phyloP scores from a whole-genome alignment of 2,329 filamentous ascomycete species.

The Penicillium sp. region DNA sequence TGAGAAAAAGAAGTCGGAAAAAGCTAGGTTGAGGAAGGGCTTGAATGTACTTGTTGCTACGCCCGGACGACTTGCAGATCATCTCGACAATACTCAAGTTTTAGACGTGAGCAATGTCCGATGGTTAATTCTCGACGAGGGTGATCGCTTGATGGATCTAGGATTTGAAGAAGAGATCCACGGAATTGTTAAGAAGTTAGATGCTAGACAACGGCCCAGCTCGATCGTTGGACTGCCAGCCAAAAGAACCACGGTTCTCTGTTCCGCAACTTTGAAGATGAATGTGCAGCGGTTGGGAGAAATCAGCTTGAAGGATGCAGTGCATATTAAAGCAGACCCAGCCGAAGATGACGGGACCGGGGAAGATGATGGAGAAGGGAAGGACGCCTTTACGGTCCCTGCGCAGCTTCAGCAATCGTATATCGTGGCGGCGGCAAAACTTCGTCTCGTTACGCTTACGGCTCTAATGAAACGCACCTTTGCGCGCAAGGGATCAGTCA shows the following conservation, averaged over 20 bases:
- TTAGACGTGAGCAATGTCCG: constrained; percentile 83
- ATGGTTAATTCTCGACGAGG: constrained; percentile 93
- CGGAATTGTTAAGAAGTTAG: constrained; percentile 76
- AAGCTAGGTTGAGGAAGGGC: constrained; percentile 87
- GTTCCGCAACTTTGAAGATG: constrained; percentile 97
- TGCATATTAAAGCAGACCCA: constrained; percentile 72
- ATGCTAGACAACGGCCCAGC: constrained; percentile 60
- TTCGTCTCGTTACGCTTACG: constrained; percentile 82
- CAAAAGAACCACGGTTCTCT: constrained; percentile 78
- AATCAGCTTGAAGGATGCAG: constrained; percentile 89
- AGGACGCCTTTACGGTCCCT: constrained; percentile 70
- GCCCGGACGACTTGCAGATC: constrained; percentile 84
- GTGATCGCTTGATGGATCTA: constrained; percentile 96
- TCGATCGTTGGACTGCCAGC: constrained; percentile 65
- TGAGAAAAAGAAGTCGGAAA: constrained; percentile 76
- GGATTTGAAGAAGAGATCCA: constrained; percentile 94
- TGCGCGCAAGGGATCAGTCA: constrained; percentile 80
- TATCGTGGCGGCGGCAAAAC: constrained; percentile 79
- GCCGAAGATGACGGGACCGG: constrained; percentile 52
- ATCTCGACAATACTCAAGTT: constrained; percentile 86
- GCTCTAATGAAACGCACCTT: constrained; percentile 84
- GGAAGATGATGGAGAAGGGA: constrained; percentile 47
- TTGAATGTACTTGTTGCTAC: constrained; percentile 95
- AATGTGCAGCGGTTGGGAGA: constrained; percentile 91
- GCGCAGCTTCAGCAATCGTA: constrained; percentile 93